phyloP scores from a whole-genome alignment of 2,329 filamentous ascomycete genomes.

The Neoascochyta sp. region DNA sequence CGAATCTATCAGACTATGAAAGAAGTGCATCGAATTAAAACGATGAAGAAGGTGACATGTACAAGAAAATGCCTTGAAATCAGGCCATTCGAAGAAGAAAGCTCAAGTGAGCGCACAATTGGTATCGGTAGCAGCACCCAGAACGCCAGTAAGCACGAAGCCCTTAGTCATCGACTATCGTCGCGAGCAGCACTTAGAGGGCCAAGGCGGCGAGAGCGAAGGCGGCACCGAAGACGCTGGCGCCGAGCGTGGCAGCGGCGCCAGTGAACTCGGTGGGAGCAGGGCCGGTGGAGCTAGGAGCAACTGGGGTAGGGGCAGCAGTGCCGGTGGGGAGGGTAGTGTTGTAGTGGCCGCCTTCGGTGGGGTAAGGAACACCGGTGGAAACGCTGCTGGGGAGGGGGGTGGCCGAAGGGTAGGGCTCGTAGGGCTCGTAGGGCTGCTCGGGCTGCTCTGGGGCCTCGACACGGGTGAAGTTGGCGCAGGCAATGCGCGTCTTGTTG shows the following conservation, averaged over 20 bases:
- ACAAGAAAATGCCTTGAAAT: constrained; percentile 10
- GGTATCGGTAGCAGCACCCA: constrained; percentile 17
- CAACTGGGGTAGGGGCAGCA: constrained; percentile 6
- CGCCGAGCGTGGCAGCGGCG: constrained; percentile 18
- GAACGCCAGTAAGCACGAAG: constrained; percentile 15
- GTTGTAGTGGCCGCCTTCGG: constrained; percentile 14
- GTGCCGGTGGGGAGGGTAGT: constrained; percentile 8
- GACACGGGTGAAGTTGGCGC: constrained; percentile 54
- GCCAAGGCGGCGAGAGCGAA: constrained; percentile 20
- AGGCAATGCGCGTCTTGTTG: constrained; percentile 54
- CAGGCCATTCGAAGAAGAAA: constrained; percentile 4
- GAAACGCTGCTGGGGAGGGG: constrained; percentile 10
- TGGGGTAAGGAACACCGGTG: constrained; percentile 10
- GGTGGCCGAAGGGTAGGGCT: constrained; percentile 7
- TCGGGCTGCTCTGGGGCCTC: constrained; percentile 52
- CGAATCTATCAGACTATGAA: too few relatives aligned
- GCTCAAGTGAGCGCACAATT: constrained; percentile 4
- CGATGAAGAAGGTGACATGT: constrained; percentile 9
- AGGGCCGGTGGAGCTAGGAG: constrained; percentile 12
- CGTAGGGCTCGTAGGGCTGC: too few relatives aligned
- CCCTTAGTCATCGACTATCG: background rate
- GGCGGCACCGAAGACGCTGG: constrained; percentile 20
- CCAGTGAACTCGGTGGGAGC: constrained; percentile 15
- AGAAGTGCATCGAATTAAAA: too few relatives aligned
- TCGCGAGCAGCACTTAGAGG: constrained; percentile 16